Percentiles rank a stretch among this genome's conserved stretches.
These are phyloP conservation scores for Pseudocercospora pini-densiflorae DNA, from an alignment of 2,329 filamentous ascomycete species.

Conservation along the genomic window DNA sequence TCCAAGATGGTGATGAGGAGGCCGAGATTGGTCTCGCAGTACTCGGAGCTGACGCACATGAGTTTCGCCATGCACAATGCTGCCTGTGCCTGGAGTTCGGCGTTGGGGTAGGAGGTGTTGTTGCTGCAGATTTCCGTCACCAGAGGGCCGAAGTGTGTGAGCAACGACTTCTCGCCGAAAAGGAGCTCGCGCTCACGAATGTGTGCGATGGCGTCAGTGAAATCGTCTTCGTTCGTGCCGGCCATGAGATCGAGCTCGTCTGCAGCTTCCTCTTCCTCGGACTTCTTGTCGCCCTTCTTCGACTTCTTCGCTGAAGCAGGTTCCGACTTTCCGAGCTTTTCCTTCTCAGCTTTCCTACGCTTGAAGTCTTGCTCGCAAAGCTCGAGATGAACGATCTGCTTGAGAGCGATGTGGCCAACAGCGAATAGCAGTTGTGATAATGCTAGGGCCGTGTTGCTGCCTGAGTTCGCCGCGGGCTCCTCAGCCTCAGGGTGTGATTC, in stretches of 20 bases:
- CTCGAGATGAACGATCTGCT: slow-evolving; percentile 98
- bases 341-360: slow-evolving; percentile 87
- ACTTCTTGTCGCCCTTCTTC: slow-evolving; percentile 52
- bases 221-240: slow-evolving; percentile 93
- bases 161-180: slow-evolving; percentile 79
- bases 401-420: slow-evolving; percentile 95
- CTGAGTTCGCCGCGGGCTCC: slow-evolving; percentile 19
- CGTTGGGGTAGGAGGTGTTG: slow-evolving; percentile 89
- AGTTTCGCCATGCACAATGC: slow-evolving; percentile 95
- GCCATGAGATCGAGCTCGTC: slow-evolving; percentile 97
- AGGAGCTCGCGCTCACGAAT: slow-evolving; percentile 84
- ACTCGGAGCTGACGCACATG: slow-evolving; percentile 97
- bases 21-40: slow-evolving; percentile 90
- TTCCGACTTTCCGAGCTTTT: slow-evolving; percentile 59
- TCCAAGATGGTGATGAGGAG: slow-evolving; percentile 98
- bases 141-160: slow-evolving; percentile 89
- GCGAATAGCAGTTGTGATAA: slow-evolving; percentile 93
- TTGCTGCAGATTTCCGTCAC: slow-evolving; percentile 94
- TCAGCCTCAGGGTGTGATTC: slow-evolving; percentile 30
- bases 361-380: slow-evolving; percentile 99
- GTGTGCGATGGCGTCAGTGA: slow-evolving; percentile 83
- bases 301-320: slow-evolving; percentile 32
- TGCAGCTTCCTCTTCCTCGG: slow-evolving; percentile 63
- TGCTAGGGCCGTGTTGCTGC: slow-evolving; percentile 59
- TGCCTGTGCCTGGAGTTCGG: slow-evolving; percentile 87